Percentiles rank a stretch among this genome's conserved stretches.
phyloP scores from a whole-genome alignment of 495 filamentous ascomycete species.

The Terfezia claveryi region DNA sequence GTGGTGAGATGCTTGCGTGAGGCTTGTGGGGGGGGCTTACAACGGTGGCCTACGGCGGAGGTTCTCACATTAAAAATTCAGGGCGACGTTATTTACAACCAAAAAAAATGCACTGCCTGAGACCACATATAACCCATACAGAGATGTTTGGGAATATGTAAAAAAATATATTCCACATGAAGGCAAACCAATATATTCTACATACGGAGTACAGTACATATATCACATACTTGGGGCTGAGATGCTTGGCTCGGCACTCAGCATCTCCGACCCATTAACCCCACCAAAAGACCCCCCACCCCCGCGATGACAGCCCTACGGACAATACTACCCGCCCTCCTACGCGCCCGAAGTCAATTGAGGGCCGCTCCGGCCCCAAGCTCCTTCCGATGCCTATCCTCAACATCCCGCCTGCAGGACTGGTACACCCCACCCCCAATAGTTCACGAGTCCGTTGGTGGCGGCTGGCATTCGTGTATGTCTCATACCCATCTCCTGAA shows the following conservation, averaged over 20 bases:
- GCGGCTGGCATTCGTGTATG: conserved; percentile 20
- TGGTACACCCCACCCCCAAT: conserved; percentile 17
- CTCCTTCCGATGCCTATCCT: conserved; percentile 3
- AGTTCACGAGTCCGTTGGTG: conserved; percentile 17
- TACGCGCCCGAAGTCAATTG: conserved; percentile 2
- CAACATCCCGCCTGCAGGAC: conserved; percentile 2
- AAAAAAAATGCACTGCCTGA: too few species aligned
- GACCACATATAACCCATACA: too few species aligned
- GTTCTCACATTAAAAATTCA: too few species aligned
- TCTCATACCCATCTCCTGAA: conserved; percentile 9
- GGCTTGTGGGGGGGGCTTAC: too few species aligned
- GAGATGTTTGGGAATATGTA: too few species aligned
- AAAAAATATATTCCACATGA: too few species aligned
- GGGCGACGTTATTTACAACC: too few species aligned
- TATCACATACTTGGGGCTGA: too few species aligned
- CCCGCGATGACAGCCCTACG: background rate
- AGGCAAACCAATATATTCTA: too few species aligned
- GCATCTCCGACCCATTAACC: background rate
- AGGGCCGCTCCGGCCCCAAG: background rate
- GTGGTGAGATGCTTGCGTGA: too few species aligned
- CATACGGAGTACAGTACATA: too few species aligned
- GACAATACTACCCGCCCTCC: conserved; percentile 1
- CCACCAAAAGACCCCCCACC: background rate
- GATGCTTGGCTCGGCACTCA: background rate
- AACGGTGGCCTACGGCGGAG: too few species aligned